These are phyloP conservation scores for Saccharomycopsis sp. DNA, from an alignment of 805 yeast species.

Conservation along the genomic window DNA sequence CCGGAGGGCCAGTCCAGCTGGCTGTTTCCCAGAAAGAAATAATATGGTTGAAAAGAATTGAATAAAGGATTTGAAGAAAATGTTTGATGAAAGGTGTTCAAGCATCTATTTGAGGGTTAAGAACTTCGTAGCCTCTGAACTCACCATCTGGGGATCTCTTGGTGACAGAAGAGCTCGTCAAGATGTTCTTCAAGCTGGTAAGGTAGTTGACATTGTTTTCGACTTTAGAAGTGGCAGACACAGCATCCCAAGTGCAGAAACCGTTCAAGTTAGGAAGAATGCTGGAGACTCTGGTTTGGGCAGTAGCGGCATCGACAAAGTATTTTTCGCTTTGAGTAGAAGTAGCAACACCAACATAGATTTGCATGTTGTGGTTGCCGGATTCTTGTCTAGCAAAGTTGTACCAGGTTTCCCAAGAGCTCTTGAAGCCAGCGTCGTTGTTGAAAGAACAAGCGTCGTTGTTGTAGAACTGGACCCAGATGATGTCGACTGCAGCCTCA, in stretches of 20 bases:
- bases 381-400: slow-evolving; percentile 31
- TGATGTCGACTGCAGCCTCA: slow-evolving; percentile 39
- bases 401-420: slow-evolving; percentile 38
- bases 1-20: too few species aligned
- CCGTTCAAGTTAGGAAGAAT: slow-evolving; percentile 14
- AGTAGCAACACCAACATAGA: slow-evolving; percentile 58
- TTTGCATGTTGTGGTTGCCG: slow-evolving; percentile 40
- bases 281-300: slow-evolving; percentile 3
- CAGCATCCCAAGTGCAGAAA: slow-evolving; percentile 19
- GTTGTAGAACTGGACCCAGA: slow-evolving; percentile 60
- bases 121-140: slow-evolving; percentile 5
- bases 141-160: slow-evolving; percentile 10
- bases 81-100: not conserved
- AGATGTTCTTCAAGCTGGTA: slow-evolving; percentile 15
- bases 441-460: slow-evolving; percentile 27
- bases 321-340: slow-evolving; percentile 46
- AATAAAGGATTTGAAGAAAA: not conserved
- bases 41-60: not conserved
- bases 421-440: slow-evolving; percentile 34
- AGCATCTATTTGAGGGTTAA: slow-evolving; percentile 3
- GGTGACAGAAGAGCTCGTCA: slow-evolving; percentile 12
- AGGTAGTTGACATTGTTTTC: slow-evolving; percentile 14
- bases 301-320: slow-evolving; percentile 31
- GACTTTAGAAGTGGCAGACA: slow-evolving; percentile 11
- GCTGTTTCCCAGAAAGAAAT: too few species aligned